These are phyloP conservation scores for Epipyxis sp. DNA, from an alignment of 108 stramenopile genomes.

Conservation along the genomic window DNA sequence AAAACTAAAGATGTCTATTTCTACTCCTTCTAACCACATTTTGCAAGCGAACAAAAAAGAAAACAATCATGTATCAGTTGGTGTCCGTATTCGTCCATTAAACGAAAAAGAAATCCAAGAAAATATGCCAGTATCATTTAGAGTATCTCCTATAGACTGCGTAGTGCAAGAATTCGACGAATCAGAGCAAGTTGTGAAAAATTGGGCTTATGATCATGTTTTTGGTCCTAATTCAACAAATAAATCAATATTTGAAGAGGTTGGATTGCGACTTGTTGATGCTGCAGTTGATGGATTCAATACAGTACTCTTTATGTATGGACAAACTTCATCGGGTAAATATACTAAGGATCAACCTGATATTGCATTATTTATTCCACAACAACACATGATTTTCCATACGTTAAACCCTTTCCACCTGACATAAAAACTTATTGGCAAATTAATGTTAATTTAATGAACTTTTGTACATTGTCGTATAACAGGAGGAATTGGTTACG, in stretches of 20 bases:
- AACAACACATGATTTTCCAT: no score
- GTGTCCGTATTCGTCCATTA: slow-evolving; percentile 26
- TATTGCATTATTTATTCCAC: no score
- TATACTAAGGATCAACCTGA: no score
- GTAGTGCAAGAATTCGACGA: slow-evolving; percentile 28
- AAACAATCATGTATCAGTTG: slow-evolving; percentile 6
- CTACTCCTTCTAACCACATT: no score
- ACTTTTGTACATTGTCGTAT: no score
- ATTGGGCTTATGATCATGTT: slow-evolving; percentile 30
- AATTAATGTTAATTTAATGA: no score
- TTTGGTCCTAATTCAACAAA: slow-evolving; percentile 6
- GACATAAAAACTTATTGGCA: no score
- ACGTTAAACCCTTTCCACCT: background rate
- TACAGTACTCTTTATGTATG: slow-evolving; percentile 35
- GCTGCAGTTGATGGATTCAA: slow-evolving; percentile 27
- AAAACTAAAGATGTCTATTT: no score
- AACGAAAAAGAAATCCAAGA: slow-evolving; percentile 28
- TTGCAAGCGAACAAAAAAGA: background rate
- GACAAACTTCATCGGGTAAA: slow-evolving; percentile 31
- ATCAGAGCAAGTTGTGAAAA: background rate
- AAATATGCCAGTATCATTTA: slow-evolving; percentile 11
- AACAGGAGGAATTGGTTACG: no score
- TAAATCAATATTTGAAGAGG: background rate
- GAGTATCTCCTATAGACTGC: background rate
- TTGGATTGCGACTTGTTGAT: background rate